These are phyloP conservation scores for Sporisorium exsertum DNA, from an alignment of 1,284 basidiomycete species.

Conservation along the genomic window DNA sequence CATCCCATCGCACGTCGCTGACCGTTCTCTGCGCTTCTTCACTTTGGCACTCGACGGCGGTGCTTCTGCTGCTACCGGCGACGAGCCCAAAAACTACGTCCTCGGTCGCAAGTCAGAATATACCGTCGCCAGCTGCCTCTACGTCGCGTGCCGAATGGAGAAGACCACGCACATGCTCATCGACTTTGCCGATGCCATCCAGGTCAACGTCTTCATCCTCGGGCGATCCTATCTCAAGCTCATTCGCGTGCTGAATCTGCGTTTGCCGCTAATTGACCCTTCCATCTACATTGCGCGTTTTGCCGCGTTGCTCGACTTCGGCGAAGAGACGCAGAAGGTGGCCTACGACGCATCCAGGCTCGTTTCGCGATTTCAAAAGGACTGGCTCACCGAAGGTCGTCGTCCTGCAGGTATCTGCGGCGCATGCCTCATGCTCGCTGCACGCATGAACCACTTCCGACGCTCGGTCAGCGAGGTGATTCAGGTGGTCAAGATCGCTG, in stretches of 20 bases:
- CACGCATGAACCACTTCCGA: constrained; percentile 97
- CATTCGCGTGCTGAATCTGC: constrained; percentile 86
- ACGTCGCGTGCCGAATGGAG: constrained; percentile 91
- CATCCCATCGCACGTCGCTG: constrained; percentile 82
- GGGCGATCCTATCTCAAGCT: constrained; percentile 96
- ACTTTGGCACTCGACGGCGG: constrained; percentile 89
- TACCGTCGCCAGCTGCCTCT: constrained; percentile 93
- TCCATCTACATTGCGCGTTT: constrained; percentile 98
- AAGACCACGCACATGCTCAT: constrained; percentile 96
- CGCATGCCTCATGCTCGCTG: constrained; percentile 91
- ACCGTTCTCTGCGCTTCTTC: constrained; percentile 87
- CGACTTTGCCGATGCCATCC: constrained; percentile 78
- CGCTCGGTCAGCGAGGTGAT: constrained; percentile 94
- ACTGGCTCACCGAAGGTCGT: constrained; percentile 96
- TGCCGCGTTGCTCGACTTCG: constrained; percentile 94
- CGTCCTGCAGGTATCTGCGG: constrained; percentile 97
- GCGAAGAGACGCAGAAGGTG: constrained; percentile 89
- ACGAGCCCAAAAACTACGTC: constrained; percentile 66
- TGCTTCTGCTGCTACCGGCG: constrained; percentile 50
- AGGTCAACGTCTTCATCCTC: constrained; percentile 95
- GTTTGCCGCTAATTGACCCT: constrained; percentile 89
- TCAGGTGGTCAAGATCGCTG: constrained; percentile 93
- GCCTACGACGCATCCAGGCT: constrained; percentile 93
- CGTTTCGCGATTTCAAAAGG: constrained; percentile 91
- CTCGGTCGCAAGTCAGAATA: constrained; percentile 87